Conservation (phyloP, 2,329 filamentous ascomycete species). For the Nemania bipapillata region DNA sequence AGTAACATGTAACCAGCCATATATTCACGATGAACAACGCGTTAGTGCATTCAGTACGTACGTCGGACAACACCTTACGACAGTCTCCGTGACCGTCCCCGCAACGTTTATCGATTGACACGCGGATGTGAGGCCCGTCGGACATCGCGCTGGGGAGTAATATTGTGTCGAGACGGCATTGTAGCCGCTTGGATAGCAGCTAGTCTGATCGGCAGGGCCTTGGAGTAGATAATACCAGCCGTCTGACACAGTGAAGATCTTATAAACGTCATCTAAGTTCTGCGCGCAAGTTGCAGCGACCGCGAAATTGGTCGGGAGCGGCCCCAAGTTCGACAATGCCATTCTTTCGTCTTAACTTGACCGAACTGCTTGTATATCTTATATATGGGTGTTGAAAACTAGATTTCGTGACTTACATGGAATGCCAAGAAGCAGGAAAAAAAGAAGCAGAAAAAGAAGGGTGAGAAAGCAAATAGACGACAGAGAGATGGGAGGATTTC, state of each 20-base stretch:
- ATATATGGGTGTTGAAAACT: neutral
- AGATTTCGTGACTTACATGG: neutral
- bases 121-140: conserved; percentile 39
- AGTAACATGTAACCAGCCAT: neutral
- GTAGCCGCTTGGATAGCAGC: conserved; percentile 41
- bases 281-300: conserved; percentile 10
- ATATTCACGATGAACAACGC: neutral
- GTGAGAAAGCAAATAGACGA: too few relatives aligned
- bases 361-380: neutral
- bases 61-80: conserved; percentile 41
- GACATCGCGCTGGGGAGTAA: conserved; percentile 40
- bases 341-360: neutral
- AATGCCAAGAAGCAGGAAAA: too few relatives aligned
- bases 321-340: conserved; percentile 32
- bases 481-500: too few relatives aligned
- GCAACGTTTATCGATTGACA: conserved; percentile 23
- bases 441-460: too few relatives aligned
- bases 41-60: conserved; percentile 29
- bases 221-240: conserved; percentile 34
- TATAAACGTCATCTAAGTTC: conserved; percentile 18
- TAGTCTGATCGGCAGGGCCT: conserved; percentile 31
- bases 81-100: conserved; percentile 31
- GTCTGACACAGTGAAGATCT: conserved; percentile 13
- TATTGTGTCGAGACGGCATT: conserved; percentile 27
- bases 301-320: conserved; percentile 30